Evolutionary conservation across 2,329 filamentous ascomycete species (phyloP).

Genomic region (Botryotinia narcissicola): DNA sequence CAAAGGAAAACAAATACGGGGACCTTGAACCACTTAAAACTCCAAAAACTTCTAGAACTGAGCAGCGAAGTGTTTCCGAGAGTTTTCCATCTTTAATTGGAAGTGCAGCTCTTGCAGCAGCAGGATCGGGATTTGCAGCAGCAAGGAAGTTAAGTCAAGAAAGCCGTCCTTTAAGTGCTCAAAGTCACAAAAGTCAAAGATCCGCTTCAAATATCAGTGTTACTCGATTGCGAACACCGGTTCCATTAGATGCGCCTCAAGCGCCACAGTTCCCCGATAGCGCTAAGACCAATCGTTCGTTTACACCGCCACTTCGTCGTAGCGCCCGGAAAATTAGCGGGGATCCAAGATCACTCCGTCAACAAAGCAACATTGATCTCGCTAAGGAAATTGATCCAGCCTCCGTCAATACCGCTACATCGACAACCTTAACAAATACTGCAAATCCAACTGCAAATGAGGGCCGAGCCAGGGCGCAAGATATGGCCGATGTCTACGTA

Average conservation of each 20-base stretch:
- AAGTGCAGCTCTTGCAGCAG: conserved; percentile 32
- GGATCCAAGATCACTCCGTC: conserved; percentile 69
- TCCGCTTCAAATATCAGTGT: conserved; percentile 33
- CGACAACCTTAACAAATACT: conserved; percentile 46
- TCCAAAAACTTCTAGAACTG: conserved; percentile 30
- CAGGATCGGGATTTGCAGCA: conserved; percentile 35
- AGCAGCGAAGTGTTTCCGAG: conserved; percentile 29
- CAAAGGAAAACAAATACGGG: conserved; percentile 33
- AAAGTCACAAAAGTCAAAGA: conserved; percentile 30
- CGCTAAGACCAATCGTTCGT: conserved; percentile 52
- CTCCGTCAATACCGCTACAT: conserved; percentile 41
- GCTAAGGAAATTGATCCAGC: conserved; percentile 46
- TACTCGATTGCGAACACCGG: conserved; percentile 37
- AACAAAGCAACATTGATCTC: conserved; percentile 47
- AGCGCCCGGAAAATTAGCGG: conserved; percentile 67
- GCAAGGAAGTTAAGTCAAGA: conserved; percentile 36
- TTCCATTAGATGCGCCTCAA: conserved; percentile 32
- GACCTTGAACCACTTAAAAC: conserved; percentile 31
- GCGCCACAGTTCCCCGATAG: conserved; percentile 60
- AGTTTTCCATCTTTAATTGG: conserved; percentile 28
- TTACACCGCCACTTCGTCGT: conserved; percentile 69
- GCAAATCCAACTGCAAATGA: conserved; percentile 80
- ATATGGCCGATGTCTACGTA: conserved; percentile 93
- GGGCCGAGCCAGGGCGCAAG: conserved; percentile 77
- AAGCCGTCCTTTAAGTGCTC: conserved; percentile 33